Base-by-base conservation (phyloP, 2,329 filamentous ascomycete species). In the Aspergillus unguis region DNA sequence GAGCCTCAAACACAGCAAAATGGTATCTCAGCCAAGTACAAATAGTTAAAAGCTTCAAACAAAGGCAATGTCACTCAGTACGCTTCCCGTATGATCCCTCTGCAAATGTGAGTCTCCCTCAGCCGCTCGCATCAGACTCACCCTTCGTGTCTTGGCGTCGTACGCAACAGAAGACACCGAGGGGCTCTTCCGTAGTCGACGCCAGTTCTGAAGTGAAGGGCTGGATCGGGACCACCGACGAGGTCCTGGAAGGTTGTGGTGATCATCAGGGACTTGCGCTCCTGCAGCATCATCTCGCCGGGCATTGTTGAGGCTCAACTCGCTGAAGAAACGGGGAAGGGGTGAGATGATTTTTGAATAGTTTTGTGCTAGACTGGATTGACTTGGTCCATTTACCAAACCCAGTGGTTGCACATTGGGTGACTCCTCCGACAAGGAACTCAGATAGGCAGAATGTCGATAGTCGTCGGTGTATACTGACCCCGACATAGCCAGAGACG, bases 331-430 rank as follows among this genome's bases (percentile, higher is more conserved):
- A 17, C 64, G 66, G 6, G 70, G 70, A 8, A 72, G 60, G 2
- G 69, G 68, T 7, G 68, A 62, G 47, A 72, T 68, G 11, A 66
- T 63, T 7, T 67, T 65, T 1, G 68, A 68, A 52, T 72, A 72
- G 44, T 71, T 65, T 42, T 70, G 68, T 7, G 69, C 70, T n/a
- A 71, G 53, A 48, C 67, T 71, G 26, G 68, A 56, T 52, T 71
- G 69, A 38, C 68, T 71, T 35, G 62, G 62, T 8, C 60, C 61
- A 32, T 65, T 61, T 45, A 59, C 58, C 49, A 44, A 57, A 41
- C 36, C 63, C 44, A 48, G 57, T 42, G 53, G 63, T 53, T 23
- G 67, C 44, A 50, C 45, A 41, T 59, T 43, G 48, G 57, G 51
- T 44, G 63, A 53, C 44, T 62, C 57, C 45, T 65, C 61, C 1